phyloP scores from a whole-genome alignment of 148 eudicot species.

The Tetragonia tetragonoides region DNA sequence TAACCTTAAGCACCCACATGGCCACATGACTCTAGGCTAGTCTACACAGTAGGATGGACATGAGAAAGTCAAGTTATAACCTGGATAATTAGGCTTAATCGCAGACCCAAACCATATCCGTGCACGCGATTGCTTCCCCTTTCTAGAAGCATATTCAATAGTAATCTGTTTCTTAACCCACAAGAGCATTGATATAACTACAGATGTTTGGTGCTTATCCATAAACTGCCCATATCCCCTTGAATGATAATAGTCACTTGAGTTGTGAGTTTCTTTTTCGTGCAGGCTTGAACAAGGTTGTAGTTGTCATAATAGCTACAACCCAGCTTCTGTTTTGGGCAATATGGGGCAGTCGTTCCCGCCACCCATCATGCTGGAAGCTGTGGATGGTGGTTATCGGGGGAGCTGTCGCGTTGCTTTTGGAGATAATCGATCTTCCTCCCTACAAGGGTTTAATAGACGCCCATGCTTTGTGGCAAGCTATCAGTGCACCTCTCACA shows the following conservation, averaged over 20 bases:
- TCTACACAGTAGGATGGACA: too few relatives aligned
- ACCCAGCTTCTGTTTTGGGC: conserved; percentile 48
- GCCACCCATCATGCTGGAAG: conserved; percentile 65
- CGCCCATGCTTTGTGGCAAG: conserved; percentile 66
- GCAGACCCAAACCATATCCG: too few relatives aligned
- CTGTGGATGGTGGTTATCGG: conserved; percentile 53
- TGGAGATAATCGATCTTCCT: conserved; percentile 62
- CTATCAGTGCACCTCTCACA: conserved; percentile 54
- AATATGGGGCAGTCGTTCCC: conserved; percentile 44
- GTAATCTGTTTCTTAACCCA: too few relatives aligned
- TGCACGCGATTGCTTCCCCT: too few relatives aligned
- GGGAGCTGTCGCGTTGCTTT: conserved; percentile 40
- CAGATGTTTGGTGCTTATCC: too few relatives aligned
- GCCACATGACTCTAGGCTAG: too few relatives aligned
- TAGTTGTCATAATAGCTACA: conserved; percentile 39
- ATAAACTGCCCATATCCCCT: too few relatives aligned
- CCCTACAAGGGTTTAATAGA: conserved; percentile 64
- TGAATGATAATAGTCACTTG: too few relatives aligned
- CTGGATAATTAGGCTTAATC: too few relatives aligned
- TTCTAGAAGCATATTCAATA: too few relatives aligned
- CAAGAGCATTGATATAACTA: too few relatives aligned
- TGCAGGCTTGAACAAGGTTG: conserved; percentile 52
- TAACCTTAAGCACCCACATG: not conserved
- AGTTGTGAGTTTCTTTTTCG: not conserved
- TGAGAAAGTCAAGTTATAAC: too few relatives aligned